Conservation (phyloP, 2,329 filamentous ascomycete species). For the Macrophomina tecta region DNA sequence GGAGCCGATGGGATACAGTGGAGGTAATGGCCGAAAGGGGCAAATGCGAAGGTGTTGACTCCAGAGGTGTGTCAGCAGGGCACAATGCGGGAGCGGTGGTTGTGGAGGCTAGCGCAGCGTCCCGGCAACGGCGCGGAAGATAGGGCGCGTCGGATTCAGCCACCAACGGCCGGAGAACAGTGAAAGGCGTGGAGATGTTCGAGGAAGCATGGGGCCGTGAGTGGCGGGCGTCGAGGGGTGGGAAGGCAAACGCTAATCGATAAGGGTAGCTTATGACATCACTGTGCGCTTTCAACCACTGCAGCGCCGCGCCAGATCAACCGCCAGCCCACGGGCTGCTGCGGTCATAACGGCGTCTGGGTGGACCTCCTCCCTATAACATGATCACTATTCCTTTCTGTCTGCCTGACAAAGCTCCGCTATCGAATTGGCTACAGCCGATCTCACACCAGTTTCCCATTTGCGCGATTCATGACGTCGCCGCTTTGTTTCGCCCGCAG, state of each 20-base stretch:
- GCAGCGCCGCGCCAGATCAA: background rate
- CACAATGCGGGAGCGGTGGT: background rate
- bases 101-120: background rate
- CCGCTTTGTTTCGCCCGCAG: background rate
- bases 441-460: constrained; percentile 1
- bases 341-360: constrained; percentile 2
- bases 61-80: background rate
- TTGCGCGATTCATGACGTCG: constrained; percentile 23
- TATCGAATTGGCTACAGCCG: constrained; percentile 13
- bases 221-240: background rate
- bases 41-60: no score
- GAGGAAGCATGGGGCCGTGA: background rate
- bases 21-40: no score
- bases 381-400: background rate
- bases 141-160: background rate
- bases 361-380: background rate
- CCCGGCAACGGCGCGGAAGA: background rate
- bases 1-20: no score
- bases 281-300: background rate
- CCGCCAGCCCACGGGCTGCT: background rate
- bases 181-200: background rate
- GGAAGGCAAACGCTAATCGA: background rate
- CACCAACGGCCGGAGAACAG: background rate
- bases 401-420: background rate
- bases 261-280: constrained; percentile 1